Evolutionary conservation across 257 asterid genomes (phyloP).

Genomic region (Orobanche coerulescens): DNA sequence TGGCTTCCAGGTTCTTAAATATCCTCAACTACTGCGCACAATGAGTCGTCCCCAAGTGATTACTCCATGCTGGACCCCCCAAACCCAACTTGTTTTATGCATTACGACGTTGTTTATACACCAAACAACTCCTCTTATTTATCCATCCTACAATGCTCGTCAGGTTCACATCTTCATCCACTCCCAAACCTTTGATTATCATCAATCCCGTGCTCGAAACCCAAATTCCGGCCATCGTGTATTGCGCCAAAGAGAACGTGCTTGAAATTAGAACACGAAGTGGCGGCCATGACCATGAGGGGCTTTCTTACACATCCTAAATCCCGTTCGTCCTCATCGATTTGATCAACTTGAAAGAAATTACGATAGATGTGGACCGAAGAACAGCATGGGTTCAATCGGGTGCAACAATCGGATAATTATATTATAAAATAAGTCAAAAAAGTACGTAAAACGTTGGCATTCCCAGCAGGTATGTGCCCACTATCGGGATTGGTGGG

Average conservation of each 20-base stretch:
- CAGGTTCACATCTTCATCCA: no score
- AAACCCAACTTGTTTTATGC: no score
- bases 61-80: no score
- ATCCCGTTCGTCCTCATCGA: constrained; percentile 27
- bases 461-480: constrained; percentile 30
- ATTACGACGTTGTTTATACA: constrained; percentile 9
- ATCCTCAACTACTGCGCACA: no score
- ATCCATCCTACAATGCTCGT: constrained; percentile 4
- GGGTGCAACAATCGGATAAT: constrained; percentile 27
- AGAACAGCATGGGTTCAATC: constrained; percentile 28
- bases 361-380: constrained; percentile 3
- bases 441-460: constrained; percentile 16
- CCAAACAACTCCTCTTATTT: constrained; percentile 19
- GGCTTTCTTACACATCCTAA: constrained; percentile 25
- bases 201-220: neutral
- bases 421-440: constrained; percentile 17
- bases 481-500: constrained; percentile 33
- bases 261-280: constrained; percentile 24
- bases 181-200: constrained; percentile 18
- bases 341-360: constrained; percentile 18
- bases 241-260: constrained; percentile 13
- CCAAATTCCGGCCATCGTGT: constrained; percentile 15
- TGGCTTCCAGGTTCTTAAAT: no score
- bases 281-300: constrained; percentile 40
- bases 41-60: no score